Base-by-base conservation (phyloP, 208 protist species). In the Leishmania major region DNA sequence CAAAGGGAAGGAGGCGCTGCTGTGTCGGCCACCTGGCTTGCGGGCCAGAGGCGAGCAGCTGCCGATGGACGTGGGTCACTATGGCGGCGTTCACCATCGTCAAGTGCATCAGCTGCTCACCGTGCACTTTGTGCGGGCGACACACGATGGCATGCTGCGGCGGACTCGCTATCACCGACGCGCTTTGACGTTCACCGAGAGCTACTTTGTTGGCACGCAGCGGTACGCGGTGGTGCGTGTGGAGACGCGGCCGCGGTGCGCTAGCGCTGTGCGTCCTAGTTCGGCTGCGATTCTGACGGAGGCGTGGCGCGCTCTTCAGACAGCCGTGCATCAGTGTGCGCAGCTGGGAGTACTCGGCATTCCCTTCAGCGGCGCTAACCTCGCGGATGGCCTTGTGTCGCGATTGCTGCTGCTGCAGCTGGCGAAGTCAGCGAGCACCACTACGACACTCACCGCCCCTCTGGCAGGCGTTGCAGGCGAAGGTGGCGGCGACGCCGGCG, bases 81-180 rank as follows among this genome's bases (percentile, higher is more conserved):
- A 83, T 43, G 86, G 86, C 37, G 70, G 84, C 43, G 82, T 95
- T 19, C 93, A 96, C 66, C 98, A 99, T 83, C 83, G 97, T 35
- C 95, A 99, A 66, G 84, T 99, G 64, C 99, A 99, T 90, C 99
- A 99, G 90, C 75, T 99, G 37, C 99, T 99, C 77, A 95, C 98
- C 6, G 91, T 96, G 55, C 88, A 94, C 79, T 89, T 96, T 62
- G 83, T 90, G n/a, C 85, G 92, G 75, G 87, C 95, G 0, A 87
- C 86, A 31, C 87, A 89, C 78, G 64, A 96, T 31, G 98, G 98
- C 31, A 87, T 96, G 40, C 66, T 97, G 57, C 76, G 80, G 3
- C 88, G 97, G 72, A 91, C 78, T 49, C 70, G 77, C 76, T 85
- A 89, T 75, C 57, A 84, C 31, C 71, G 84, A 40, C 94, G 99